Base-by-base conservation (phyloP, 2,329 filamentous ascomycete genomes). In the Chrysoporthe cubensis region DNA sequence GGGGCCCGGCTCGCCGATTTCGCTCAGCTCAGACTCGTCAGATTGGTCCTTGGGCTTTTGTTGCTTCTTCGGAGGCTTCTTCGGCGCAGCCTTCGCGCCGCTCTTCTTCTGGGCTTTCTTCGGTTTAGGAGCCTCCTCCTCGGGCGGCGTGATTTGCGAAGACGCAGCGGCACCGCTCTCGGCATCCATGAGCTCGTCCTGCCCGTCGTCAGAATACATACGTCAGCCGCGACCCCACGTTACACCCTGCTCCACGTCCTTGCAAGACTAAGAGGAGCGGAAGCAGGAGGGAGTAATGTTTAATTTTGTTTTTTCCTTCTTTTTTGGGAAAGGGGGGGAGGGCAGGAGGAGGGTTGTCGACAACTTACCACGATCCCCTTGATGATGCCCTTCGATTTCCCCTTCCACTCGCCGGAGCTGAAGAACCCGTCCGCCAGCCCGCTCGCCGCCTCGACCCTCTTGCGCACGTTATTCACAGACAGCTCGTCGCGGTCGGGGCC, bases 401-500 rank as follows among this genome's bases (percentile, higher is more conserved):
- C 75, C 74, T 90, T 89, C 88, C 88, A 90, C 18, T 83, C 76
- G 0, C 71, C 76, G 1, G 74, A 71, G 16, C 78, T 78, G 62
- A 90, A 83, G 70, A 88, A 88, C 0, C 81, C 84, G 1, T 81
- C 76, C 0, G 83, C 80, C 1, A 90, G 80, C 1, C 74, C 76
- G 0, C 86, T 76, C 56, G 83, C 76, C 42, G 83, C 76, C 68
- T 88, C 86, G 2, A 81, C 83, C 57, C 78, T 79, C 68, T 84
- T 82, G 66, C 88, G 86, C 65, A 88, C 82, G 62, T 79, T 80
- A 72, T 88, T 89, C 68, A 90, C 86, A 0, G 85, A 85, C 9
- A 88, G 80, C 3, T 79, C 71, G 26, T 85, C 82, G 4, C 81
- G 79, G 5, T 76, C 71, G 14, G 81, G 79, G 26, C 75, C 73